Evolutionary conservation across 2,329 filamentous ascomycete genomes (phyloP).

Genomic region (Ramularia collo-cygni): DNA sequence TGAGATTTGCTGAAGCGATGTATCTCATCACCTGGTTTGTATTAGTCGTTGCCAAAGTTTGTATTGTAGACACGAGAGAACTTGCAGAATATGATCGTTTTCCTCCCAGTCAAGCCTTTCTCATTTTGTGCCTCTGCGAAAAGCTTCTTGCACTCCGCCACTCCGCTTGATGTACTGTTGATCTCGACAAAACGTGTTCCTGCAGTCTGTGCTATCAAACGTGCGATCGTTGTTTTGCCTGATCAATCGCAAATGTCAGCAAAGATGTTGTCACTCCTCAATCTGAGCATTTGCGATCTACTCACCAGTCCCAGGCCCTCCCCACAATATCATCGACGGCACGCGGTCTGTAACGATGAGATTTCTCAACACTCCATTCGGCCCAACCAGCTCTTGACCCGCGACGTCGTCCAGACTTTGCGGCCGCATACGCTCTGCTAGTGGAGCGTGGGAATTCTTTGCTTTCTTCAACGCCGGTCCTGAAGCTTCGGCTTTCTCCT

Average conservation of each 20-base stretch:
- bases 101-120: slow-evolving; percentile 70
- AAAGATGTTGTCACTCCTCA: too few species aligned
- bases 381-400: slow-evolving; percentile 86
- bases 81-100: slow-evolving; percentile 97
- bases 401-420: slow-evolving; percentile 75
- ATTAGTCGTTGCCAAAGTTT: too few species aligned
- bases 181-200: slow-evolving; percentile 89
- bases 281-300: too few species aligned
- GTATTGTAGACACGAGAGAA: too few species aligned
- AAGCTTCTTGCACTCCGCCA: slow-evolving; percentile 86
- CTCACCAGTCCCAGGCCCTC: slow-evolving; percentile 71
- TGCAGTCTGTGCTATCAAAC: slow-evolving; percentile 77
- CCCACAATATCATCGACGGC: slow-evolving; percentile 95
- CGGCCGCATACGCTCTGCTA: slow-evolving; percentile 92
- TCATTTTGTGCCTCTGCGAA: slow-evolving; percentile 81
- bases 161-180: slow-evolving; percentile 83
- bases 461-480: slow-evolving; percentile 59
- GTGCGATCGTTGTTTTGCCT: slow-evolving; percentile 87
- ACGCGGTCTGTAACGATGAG: slow-evolving; percentile 81
- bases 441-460: slow-evolving; percentile 61
- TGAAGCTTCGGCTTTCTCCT: slow-evolving; percentile 22
- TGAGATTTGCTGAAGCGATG: slow-evolving; percentile 86
- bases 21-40: too few species aligned
- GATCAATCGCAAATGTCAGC: too few species aligned
- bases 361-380: slow-evolving; percentile 72